Base-by-base conservation (phyloP, 208 protist species). In the Acanthamoeba comandoni region DNA sequence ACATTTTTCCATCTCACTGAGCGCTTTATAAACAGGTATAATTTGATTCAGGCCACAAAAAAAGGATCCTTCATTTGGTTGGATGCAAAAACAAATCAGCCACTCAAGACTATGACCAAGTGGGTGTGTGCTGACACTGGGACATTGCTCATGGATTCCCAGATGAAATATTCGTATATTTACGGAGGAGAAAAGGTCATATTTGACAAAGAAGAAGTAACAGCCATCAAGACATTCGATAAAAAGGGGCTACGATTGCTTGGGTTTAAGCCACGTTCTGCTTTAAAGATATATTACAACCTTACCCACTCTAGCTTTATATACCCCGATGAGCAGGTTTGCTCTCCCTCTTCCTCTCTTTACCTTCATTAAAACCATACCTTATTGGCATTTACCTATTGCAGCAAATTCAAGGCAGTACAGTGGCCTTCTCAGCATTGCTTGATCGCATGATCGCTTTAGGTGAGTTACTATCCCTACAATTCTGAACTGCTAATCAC, bases 101-200 rank as follows among this genome's bases (percentile, higher is more conserved):
- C 58, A 1, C 26, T 95, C 2, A 93, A 92, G 48, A 75, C 49
- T 29, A 12, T 84, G 3, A 94, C 52, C 26, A 82, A 92, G 15
- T 94, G 80, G 70, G 19, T 95, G 19, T 95, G 93, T 75, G 43
- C 15, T 2, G 70, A 79, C 2, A 95, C 91, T 48, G 90, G 90
- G 15, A 29, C 51, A 2, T 13, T 80, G 7, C 53, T 95, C 3
- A 91, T 91, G 51, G 62, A 87, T 1, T 57, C 35, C 19, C 93
- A 95, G 51, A 92, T 95, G 13, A 91, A 88, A 9, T 85, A 92
- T 24, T 26, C 49, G 5, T 91, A 69, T 24, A 60, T 62, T 9
- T 95, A 94, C 64, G 93, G 93, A 62, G 92, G 92, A n/a, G 90
- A 91, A 22, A 67, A 89, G 19, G 39, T 95, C 24, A 55, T 91